Percentiles rank a stretch among this genome's conserved stretches.
These are phyloP conservation scores for Suhomyces coccinellae DNA, from an alignment of 1,139 yeast genomes.

Conservation along the genomic window DNA sequence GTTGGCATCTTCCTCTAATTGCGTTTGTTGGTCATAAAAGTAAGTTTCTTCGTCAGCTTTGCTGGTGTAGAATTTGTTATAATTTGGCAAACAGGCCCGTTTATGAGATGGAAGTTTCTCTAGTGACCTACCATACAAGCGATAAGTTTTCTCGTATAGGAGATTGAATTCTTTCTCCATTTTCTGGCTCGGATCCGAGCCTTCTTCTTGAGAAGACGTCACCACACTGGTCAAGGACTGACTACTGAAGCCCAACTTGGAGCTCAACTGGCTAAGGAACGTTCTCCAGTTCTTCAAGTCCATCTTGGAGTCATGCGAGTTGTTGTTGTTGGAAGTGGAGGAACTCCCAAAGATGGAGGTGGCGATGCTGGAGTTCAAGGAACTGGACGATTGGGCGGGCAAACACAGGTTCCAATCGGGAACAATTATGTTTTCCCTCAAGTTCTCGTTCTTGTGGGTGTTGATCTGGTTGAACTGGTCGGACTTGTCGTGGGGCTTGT, in stretches of 20 bases:
- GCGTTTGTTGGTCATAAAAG: constrained; percentile 24
- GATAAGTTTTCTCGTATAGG: constrained; percentile 41
- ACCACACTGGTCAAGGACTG: constrained; percentile 35
- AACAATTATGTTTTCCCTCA: constrained; percentile 43
- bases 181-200: constrained; percentile 18
- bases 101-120: constrained; percentile 40
- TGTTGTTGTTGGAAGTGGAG: constrained; percentile 29
- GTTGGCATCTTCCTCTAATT: constrained; percentile 29
- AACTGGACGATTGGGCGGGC: constrained; percentile 26
- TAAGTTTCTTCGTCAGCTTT: constrained; percentile 16
- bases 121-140: constrained; percentile 42
- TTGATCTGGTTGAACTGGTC: constrained; percentile 45
- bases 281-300: constrained; percentile 43
- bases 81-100: constrained; percentile 47
- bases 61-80: constrained; percentile 32
- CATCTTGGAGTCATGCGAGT: constrained; percentile 19
- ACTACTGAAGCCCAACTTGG: constrained; percentile 40
- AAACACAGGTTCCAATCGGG: constrained; percentile 47
- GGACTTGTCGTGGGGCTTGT: constrained; percentile 47
- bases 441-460: constrained; percentile 48
- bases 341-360: constrained; percentile 25
- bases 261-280: constrained; percentile 37
- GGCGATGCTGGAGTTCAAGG: constrained; percentile 16
- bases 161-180: constrained; percentile 39
- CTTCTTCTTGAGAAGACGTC: constrained; percentile 10